Conservation (phyloP, 2,329 filamentous ascomycete species). For the Helotiales sp. region DNA sequence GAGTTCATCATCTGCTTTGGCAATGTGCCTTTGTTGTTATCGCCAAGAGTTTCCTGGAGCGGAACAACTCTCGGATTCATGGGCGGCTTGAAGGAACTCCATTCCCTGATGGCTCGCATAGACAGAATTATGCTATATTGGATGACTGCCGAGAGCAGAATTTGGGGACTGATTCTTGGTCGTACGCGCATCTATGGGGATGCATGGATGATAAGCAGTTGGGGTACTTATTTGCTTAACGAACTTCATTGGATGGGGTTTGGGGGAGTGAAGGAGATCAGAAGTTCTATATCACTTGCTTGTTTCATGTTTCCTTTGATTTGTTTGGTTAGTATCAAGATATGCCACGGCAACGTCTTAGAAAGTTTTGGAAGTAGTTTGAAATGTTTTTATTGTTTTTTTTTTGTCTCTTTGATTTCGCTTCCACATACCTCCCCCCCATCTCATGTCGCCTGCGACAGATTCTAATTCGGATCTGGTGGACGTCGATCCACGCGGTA, state of each 20-base stretch:
- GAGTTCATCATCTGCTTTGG: slow-evolving; percentile 1
- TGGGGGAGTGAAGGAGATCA: neutral
- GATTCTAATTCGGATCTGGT: too few relatives aligned
- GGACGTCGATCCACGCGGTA: too few relatives aligned
- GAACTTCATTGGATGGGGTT: neutral
- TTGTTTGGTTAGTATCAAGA: neutral
- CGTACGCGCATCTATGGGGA: neutral
- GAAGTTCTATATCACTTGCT: neutral
- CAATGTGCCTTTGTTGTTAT: slow-evolving; percentile 14
- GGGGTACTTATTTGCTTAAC: neutral
- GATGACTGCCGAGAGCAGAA: slow-evolving; percentile 1
- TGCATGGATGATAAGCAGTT: neutral
- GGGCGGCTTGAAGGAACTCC: neutral
- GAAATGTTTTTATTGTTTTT: too few relatives aligned
- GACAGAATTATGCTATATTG: neutral
- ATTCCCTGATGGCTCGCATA: neutral
- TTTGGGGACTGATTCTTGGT: neutral
- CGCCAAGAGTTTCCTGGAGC: slow-evolving; percentile 7
- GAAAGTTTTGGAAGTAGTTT: neutral
- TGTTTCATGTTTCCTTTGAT: neutral
- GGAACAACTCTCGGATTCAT: slow-evolving; percentile 2
- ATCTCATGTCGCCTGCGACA: too few relatives aligned
- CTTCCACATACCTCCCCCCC: too few relatives aligned
- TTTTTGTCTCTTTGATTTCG: too few relatives aligned
- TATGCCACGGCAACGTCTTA: neutral